A percentile compares a stretch with the other conserved stretches of the same genome.
Conservation (phyloP, 2,329 filamentous ascomycete species). For the Alternaria sp. region DNA sequence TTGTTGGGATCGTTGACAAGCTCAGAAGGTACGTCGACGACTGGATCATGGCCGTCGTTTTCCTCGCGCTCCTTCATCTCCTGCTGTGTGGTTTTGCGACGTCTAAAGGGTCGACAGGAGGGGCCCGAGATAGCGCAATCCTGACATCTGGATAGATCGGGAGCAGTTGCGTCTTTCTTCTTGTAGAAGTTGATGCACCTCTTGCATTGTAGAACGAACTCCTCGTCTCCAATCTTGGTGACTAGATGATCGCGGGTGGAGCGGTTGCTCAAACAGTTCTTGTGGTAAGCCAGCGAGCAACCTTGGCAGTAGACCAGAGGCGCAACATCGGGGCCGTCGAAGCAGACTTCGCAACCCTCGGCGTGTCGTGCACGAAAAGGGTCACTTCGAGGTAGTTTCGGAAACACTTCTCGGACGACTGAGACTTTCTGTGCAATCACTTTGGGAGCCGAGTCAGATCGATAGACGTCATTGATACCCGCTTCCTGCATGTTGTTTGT, state of each 20-base stretch:
- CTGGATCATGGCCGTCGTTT: slow-evolving; percentile 79
- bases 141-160: slow-evolving; percentile 74
- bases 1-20: slow-evolving; percentile 77
- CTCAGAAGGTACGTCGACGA: slow-evolving; percentile 65
- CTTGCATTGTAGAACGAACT: slow-evolving; percentile 89
- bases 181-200: slow-evolving; percentile 75
- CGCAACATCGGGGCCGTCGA: slow-evolving; percentile 65
- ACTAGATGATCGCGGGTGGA: slow-evolving; percentile 81
- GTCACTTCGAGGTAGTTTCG: slow-evolving; percentile 64
- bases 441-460: slow-evolving; percentile 51
- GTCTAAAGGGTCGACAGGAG: slow-evolving; percentile 77
- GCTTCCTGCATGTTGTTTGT: slow-evolving; percentile 60
- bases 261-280: slow-evolving; percentile 77
- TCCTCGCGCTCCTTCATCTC: slow-evolving; percentile 83
- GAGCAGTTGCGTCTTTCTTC: slow-evolving; percentile 72
- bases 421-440: slow-evolving; percentile 60
- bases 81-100: slow-evolving; percentile 74
- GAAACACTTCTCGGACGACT: slow-evolving; percentile 74
- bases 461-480: slow-evolving; percentile 64
- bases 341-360: slow-evolving; percentile 75
- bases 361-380: slow-evolving; percentile 75
- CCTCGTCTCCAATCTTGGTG: slow-evolving; percentile 77
- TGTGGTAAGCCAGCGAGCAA: slow-evolving; percentile 84
- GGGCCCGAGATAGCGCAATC: slow-evolving; percentile 69
- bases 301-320: slow-evolving; percentile 87